Evolutionary conservation across 148 eudicot genomes (phyloP), one percentile per base, ranked within the genome.

Genomic region (Suaeda aralocaspica): DNA sequence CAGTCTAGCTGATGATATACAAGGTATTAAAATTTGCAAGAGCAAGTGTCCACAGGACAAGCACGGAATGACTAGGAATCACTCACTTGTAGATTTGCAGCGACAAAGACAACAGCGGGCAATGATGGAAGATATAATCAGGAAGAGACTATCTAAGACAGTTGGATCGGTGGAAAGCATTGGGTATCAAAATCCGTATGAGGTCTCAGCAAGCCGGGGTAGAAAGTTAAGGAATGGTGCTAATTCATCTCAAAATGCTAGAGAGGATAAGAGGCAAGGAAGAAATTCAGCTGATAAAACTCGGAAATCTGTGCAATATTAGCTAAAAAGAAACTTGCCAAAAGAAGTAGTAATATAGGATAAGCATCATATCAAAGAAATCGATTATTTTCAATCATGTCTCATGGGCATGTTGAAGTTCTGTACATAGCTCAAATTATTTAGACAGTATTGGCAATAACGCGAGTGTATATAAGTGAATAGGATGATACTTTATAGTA

Each of bases 61-160:
- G 0, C 50, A 9, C 4, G 10, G 11, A 26, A 39, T 63, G 48
- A 63, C 50, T 4, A 63, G 67, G 50, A 63, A 63, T 63, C 67
- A 45, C 11, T 63, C 67, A 42, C 28, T 63, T 24, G 44, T 63
- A 63, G 67, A 41, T 63, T 26, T 63, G 67, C 67, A 63, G 30
- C 24, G 67, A 26, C 67, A 63, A 41, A 63, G 50, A 42, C 67
- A 34, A 24, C 50, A 63, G 14, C 30, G 50, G 67, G 36, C 50
- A 15, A 14, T 63, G 67, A 10, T 63, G 50, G 67, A 41, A 39
- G 67, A 63, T 14, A 50, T 63, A 42, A 7, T 21, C 50, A 63
- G 41, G 30, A 63, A 41, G 31, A 41, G 67, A 63, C 13, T 63
- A 13, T 63, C 33, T 63, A 63, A 63, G 50, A 63, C 67, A 63